A percentile compares a stretch with the other conserved stretches of the same genome.
Evolutionary conservation across 495 filamentous ascomycete genomes (phyloP).

Genomic region (Chaetomium tenue): DNA sequence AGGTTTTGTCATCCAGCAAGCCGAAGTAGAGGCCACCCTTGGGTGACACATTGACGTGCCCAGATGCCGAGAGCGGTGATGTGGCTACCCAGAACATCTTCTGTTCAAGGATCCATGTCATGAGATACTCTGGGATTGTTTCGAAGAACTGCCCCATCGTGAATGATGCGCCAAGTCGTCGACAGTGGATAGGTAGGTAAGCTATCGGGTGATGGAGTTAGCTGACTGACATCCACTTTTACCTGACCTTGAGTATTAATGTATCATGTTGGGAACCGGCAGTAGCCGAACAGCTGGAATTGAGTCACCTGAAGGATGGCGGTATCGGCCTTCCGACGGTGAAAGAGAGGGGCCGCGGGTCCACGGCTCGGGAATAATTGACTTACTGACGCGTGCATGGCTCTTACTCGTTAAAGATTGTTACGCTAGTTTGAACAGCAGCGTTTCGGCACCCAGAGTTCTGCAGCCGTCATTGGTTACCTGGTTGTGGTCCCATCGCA

Average conservation of each 20-base stretch:
- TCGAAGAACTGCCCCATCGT: conserved; percentile 64
- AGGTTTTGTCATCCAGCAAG: conserved; percentile 55
- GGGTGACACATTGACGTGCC: conserved; percentile 66
- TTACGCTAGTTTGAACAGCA: no score
- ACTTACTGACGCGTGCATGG: no score
- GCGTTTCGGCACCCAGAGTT: no score
- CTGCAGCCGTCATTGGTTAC: no score
- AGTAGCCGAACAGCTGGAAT: background rate
- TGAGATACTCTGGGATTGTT: conserved; percentile 55
- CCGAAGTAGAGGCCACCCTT: conserved; percentile 65
- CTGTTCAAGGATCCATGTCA: conserved; percentile 59
- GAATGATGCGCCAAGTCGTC: background rate
- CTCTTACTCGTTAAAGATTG: no score
- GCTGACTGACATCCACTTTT: background rate
- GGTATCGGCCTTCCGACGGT: conserved; percentile 1
- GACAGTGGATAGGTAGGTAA: no score
- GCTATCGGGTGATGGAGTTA: background rate
- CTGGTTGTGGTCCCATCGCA: no score
- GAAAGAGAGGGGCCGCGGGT: background rate
- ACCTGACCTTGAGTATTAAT: background rate
- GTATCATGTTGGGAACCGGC: background rate
- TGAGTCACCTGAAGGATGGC: background rate
- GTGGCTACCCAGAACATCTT: conserved; percentile 67
- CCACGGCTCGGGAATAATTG: no score
- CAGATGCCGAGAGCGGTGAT: conserved; percentile 57